Base-by-base conservation (phyloP, 306 rosid species). In the Mimosa pudica region DNA sequence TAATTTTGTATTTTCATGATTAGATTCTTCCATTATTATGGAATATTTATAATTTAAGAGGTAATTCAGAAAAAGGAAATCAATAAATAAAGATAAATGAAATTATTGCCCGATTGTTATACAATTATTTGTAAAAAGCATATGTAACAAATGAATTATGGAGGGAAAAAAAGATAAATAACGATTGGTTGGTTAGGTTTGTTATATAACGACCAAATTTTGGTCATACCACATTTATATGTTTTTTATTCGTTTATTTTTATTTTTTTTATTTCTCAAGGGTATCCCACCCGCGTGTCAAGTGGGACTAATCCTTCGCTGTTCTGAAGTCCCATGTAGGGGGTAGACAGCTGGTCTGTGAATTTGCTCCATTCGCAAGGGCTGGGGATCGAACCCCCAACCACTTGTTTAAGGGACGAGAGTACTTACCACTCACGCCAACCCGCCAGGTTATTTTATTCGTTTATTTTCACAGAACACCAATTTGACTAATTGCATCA, bases 161-260 rank as follows among this genome's bases (percentile, higher is more conserved):
- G 62, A 82, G 76, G 33, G 0, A n/a, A 62, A 51, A 47, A 48
- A 14, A 51, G 38, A 35, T 45, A 83, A 83, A 85, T 84, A 84
- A 87, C 82, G 83, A 87, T 89, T 87, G 86, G 81, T 80, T 83
- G 61, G 83, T 84, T 89, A 62, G 71, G n/a, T 75, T 75, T 79
- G 73, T 67, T 79, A 17, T 52, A 71, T 44, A 75, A 81, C 80
- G 78, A 80, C 88, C 87, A 70, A 69, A 68, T 76, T 82, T 84
- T 82, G 76, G 76, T 69, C 55, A 72, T 69, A 64, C 75, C 76
- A 13, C 64, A 3, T 18, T 18, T 1, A 58, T 7, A 18, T 10
- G 24, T 1, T n/a, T 7, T 54, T 17, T 54, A 57, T 18, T 5
- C 18, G n/a, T 55, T 57, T 57, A 18, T 57, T 18, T 57, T n/a